A percentile compares a stretch with the other conserved stretches of the same genome.
Conservation (phyloP, 768 basidiomycete species). For the Leccinum variicolor region DNA sequence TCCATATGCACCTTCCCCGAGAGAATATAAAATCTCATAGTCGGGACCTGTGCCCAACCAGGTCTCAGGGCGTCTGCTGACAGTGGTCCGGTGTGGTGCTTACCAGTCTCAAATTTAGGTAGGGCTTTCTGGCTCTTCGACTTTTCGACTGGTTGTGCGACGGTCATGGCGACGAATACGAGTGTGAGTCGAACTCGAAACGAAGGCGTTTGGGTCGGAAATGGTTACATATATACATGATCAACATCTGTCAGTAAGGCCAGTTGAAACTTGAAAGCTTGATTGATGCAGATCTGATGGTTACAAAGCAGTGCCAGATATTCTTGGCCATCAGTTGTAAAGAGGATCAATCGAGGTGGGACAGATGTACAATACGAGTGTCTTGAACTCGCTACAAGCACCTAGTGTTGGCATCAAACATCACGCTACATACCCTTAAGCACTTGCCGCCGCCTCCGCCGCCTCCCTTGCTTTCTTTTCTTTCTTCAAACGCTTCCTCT, state of each 20-base stretch:
- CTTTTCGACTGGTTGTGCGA: constrained; percentile 9
- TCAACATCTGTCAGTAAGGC: not conserved
- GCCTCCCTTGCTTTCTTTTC: constrained; percentile 59
- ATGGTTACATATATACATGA: constrained; percentile 2
- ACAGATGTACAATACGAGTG: constrained; percentile 1
- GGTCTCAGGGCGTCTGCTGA: not conserved
- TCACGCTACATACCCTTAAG: constrained; percentile 1
- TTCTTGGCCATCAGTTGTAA: not conserved
- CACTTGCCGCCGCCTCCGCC: constrained; percentile 36
- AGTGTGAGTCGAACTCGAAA: not conserved
- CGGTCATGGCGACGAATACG: constrained; percentile 3
- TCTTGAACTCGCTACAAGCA: not conserved
- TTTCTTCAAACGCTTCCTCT: constrained; percentile 64
- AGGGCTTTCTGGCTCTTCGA: constrained; percentile 58
- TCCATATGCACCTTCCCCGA: constrained; percentile 88
- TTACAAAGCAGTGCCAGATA: constrained; percentile 4
- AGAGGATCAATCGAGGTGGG: constrained; percentile 4
- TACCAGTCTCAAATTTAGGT: constrained; percentile 73
- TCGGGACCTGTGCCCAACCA: constrained; percentile 50
- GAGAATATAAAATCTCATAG: constrained; percentile 68
- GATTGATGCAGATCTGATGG: constrained; percentile 15
- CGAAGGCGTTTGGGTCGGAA: not conserved
- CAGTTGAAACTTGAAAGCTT: not conserved
- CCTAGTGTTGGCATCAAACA: not conserved
- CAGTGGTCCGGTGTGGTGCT: constrained; percentile 6